These are phyloP conservation scores for Chytriomyces sp. DNA, from an alignment of 192 early-diverging fungal genomes.

Conservation along the genomic window DNA sequence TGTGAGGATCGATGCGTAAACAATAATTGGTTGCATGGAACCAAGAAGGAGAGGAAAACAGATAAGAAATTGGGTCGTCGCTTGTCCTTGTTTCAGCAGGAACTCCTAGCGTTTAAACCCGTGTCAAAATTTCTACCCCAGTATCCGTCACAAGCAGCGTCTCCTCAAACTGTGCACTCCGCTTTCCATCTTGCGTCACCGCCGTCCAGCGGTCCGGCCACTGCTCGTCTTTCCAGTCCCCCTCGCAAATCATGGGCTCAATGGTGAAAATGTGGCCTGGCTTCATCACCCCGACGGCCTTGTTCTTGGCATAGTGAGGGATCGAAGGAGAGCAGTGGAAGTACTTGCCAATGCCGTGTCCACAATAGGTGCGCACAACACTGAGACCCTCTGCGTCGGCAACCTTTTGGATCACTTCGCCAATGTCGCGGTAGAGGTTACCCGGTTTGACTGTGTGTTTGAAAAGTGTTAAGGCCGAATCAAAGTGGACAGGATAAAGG, in stretches of 20 bases:
- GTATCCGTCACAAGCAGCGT: slow-evolving; percentile 90
- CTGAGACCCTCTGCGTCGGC: slow-evolving; percentile 85
- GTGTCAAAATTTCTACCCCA: slow-evolving; percentile 84
- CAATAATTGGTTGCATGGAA: no score
- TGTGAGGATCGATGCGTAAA: no score
- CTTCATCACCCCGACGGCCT: slow-evolving; percentile 95
- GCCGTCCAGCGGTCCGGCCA: slow-evolving; percentile 80
- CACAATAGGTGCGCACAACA: slow-evolving; percentile 89
- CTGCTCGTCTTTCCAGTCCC: slow-evolving; percentile 55
- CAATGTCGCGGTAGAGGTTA: slow-evolving; percentile 87
- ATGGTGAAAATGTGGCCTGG: slow-evolving; percentile 96
- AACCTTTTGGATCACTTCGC: slow-evolving; percentile 83
- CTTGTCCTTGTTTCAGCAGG: no score
- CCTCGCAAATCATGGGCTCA: slow-evolving; percentile 99
- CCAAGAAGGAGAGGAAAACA: no score
- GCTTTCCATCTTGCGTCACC: slow-evolving; percentile 88
- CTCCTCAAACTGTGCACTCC: slow-evolving; percentile 97
- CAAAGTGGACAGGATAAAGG: background rate
- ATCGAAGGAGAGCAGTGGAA: slow-evolving; percentile 93
- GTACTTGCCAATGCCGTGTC: slow-evolving; percentile 84
- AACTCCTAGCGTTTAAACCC: background rate
- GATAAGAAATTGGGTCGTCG: no score
- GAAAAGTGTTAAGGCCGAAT: background rate
- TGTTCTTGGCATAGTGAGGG: slow-evolving; percentile 95
- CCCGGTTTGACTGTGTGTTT: slow-evolving; percentile 79